Evolutionary conservation across 1,284 basidiomycete genomes (phyloP).

Genomic region (Testicularia cyperi): DNA sequence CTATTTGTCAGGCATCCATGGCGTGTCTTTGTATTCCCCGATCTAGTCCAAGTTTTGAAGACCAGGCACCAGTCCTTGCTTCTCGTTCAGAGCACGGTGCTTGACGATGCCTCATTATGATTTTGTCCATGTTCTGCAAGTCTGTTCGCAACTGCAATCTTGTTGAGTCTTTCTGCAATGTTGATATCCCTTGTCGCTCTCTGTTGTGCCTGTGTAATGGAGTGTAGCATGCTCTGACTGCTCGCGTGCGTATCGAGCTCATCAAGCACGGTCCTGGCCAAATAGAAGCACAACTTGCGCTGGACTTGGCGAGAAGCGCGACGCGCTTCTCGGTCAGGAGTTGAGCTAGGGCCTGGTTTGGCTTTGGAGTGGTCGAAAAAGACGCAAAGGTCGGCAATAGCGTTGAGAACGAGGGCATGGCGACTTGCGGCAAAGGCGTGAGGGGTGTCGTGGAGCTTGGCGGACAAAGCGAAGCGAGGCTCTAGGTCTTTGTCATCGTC

Average conservation of each 20-base stretch:
- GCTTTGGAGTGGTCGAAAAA: conserved; percentile 4
- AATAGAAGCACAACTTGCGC: conserved; percentile 32
- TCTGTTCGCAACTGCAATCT: neutral
- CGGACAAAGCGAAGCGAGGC: conserved; percentile 5
- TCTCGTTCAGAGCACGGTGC: too few relatives aligned
- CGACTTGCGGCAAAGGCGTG: conserved; percentile 11
- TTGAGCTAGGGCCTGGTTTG: neutral
- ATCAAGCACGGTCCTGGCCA: conserved; percentile 3
- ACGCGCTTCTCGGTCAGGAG: too few relatives aligned
- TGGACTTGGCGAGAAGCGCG: conserved; percentile 2
- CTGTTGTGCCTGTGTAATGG: neutral
- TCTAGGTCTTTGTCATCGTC: neutral
- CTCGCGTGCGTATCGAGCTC: too few relatives aligned
- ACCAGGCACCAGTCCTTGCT: too few relatives aligned
- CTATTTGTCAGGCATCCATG: conserved; percentile 15
- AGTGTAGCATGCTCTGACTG: too few relatives aligned
- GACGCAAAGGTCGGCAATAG: conserved; percentile 15
- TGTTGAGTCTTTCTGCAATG: neutral
- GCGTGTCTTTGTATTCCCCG: too few relatives aligned
- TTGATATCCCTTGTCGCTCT: neutral
- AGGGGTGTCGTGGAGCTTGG: neutral
- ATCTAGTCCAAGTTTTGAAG: too few relatives aligned
- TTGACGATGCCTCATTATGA: too few relatives aligned
- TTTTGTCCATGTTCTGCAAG: too few relatives aligned
- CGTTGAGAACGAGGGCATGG: conserved; percentile 14